Percentiles rank a stretch among this genome's conserved stretches.
phyloP scores from a whole-genome alignment of 1,284 basidiomycete species.

The Inonotus obliquus region DNA sequence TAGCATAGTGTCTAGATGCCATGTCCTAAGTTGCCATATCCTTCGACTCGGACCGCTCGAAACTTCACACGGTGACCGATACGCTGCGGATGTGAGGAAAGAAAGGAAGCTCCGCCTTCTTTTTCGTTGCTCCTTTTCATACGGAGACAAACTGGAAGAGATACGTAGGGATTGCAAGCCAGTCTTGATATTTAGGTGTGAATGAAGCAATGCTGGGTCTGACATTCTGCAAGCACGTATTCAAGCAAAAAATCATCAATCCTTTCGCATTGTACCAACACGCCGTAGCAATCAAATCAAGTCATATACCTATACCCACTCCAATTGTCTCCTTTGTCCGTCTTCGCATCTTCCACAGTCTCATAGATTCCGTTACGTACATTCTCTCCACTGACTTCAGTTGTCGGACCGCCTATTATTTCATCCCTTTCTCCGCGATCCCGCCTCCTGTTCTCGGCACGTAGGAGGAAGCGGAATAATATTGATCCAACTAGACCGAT shows the following conservation, averaged over 20 bases:
- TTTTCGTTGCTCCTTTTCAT: background rate
- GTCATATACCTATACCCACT: slow-evolving; percentile 51
- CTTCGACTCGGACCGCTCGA: no score
- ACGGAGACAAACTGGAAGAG: background rate
- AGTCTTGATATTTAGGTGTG: slow-evolving; percentile 39
- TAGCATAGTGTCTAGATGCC: background rate
- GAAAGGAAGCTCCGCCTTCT: background rate
- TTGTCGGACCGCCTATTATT: slow-evolving; percentile 32
- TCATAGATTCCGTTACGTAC: slow-evolving; percentile 35
- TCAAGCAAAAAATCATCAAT: no score
- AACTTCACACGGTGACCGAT: no score
- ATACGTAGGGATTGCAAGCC: background rate
- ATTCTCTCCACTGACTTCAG: background rate
- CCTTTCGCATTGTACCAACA: no score
- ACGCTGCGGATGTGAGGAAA: no score
- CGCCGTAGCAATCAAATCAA: no score
- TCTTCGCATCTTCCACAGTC: slow-evolving; percentile 46
- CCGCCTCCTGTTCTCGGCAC: slow-evolving; percentile 39
- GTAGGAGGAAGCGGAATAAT: slow-evolving; percentile 33
- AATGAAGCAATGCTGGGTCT: slow-evolving; percentile 84
- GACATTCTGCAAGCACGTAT: no score
- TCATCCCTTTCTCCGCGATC: slow-evolving; percentile 46
- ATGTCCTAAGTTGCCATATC: no score
- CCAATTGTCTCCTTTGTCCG: slow-evolving; percentile 55
- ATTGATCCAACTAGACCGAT: slow-evolving; percentile 40